Evolutionary conservation across 768 basidiomycete species (phyloP).

Genomic region (Boletus reticulatus): DNA sequence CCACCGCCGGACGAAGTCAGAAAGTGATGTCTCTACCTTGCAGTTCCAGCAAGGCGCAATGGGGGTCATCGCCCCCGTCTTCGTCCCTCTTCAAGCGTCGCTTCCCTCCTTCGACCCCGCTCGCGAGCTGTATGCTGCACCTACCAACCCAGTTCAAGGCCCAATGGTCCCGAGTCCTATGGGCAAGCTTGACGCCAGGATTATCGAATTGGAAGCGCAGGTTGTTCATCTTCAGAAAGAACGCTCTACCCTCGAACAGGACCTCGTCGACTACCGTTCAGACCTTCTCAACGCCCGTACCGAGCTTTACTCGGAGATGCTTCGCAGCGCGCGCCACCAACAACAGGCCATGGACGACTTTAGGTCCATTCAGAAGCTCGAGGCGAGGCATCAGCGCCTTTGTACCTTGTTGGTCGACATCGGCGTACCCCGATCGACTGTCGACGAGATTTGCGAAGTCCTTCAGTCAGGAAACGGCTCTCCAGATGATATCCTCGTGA

Average conservation of each 20-base stretch:
- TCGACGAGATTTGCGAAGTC: slow-evolving; percentile 21
- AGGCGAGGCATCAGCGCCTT: slow-evolving; percentile 24
- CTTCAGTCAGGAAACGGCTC: slow-evolving; percentile 29
- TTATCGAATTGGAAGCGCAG: slow-evolving; percentile 13
- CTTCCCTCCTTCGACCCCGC: slow-evolving; percentile 26
- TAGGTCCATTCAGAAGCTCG: slow-evolving; percentile 26
- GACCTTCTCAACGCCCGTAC: slow-evolving; percentile 30
- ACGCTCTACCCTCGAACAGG: slow-evolving; percentile 22
- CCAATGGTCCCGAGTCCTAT: neutral
- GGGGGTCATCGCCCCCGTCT: slow-evolving; percentile 18
- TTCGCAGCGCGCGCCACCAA: slow-evolving; percentile 25
- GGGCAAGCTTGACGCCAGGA: slow-evolving; percentile 4
- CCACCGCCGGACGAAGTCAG: slow-evolving; percentile 49
- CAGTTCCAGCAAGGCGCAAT: neutral
- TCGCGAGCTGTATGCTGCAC: slow-evolving; percentile 18
- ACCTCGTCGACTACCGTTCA: slow-evolving; percentile 25
- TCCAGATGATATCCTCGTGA: slow-evolving; percentile 42
- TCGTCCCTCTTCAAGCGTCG: slow-evolving; percentile 19
- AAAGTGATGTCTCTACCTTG: slow-evolving; percentile 35
- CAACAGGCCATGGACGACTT: slow-evolving; percentile 23
- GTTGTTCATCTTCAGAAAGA: slow-evolving; percentile 12
- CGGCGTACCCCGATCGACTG: slow-evolving; percentile 23
- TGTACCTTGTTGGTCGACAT: slow-evolving; percentile 24
- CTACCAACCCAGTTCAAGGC: neutral
- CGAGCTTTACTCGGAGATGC: slow-evolving; percentile 30